Evolutionary conservation across 2,329 filamentous ascomycete species (phyloP).

Genomic region (Aspergillus tanneri): DNA sequence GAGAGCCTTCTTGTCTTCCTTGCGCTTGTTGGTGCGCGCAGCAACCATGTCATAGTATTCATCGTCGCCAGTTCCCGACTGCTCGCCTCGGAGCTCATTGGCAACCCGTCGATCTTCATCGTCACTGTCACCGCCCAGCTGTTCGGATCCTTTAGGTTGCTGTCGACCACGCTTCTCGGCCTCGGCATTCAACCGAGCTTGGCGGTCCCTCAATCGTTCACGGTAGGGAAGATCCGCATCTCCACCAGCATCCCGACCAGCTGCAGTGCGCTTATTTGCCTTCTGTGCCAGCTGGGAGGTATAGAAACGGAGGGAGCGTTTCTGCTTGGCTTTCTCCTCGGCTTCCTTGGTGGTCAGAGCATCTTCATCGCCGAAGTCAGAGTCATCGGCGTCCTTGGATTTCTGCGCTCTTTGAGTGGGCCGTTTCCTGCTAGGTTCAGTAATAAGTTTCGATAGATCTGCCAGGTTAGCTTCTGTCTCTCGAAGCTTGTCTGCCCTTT

Average conservation of each 20-base stretch:
- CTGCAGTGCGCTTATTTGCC: conserved; percentile 69
- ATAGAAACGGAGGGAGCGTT: conserved; percentile 94
- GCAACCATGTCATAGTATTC: conserved; percentile 87
- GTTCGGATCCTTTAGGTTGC: conserved; percentile 60
- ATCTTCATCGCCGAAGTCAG: conserved; percentile 92
- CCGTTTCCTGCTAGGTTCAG: conserved; percentile 49
- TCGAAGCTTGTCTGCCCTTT: conserved; percentile 54
- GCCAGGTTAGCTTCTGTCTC: conserved; percentile 69
- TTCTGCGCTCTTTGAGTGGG: conserved; percentile 37
- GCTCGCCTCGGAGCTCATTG: conserved; percentile 44
- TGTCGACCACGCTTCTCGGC: conserved; percentile 79
- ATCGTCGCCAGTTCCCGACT: conserved; percentile 46
- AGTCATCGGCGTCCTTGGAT: conserved; percentile 58
- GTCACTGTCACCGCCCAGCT: conserved; percentile 69
- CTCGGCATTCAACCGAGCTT: conserved; percentile 82
- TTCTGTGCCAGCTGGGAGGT: conserved; percentile 97
- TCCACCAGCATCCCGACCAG: conserved; percentile 63
- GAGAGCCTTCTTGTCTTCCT: conserved; percentile 71
- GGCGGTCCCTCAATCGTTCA: conserved; percentile 81
- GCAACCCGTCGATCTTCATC: conserved; percentile 60
- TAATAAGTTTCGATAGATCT: conserved; percentile 63
- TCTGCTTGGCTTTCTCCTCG: conserved; percentile 82
- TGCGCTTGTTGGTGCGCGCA: conserved; percentile 54
- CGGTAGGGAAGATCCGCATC: conserved; percentile 70
- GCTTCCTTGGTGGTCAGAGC: conserved; percentile 73